Base-by-base conservation (phyloP, 2,329 filamentous ascomycete genomes). In the Ceratocystis albifundus region DNA sequence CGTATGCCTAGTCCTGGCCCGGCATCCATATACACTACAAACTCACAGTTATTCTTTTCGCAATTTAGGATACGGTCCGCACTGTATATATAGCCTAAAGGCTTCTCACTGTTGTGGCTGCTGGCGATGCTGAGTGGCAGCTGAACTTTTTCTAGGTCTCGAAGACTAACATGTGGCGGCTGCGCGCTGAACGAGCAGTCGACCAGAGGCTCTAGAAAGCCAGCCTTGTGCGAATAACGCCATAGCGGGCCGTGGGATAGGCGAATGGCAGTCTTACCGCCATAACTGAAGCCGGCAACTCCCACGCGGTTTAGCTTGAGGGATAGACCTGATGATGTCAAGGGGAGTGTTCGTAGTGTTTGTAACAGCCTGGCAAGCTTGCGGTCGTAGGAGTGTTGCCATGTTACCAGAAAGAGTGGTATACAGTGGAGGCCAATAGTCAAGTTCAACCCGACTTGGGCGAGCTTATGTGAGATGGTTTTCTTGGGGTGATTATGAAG, bases 211-310 rank as follows among this genome's bases (percentile, higher is more conserved):
- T 72, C 70, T 25, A 69, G 71, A 46, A 69, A 68, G 22, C 68
- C 68, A 66, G 22, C 32, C 30, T 53, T 45, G 67, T 69, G 32
- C 28, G 62, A 41, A n/a, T 62, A 32, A 36, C 76, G 73, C 8
- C 76, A 74, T 20, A 65, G 41, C n/a, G 68, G 30, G 45, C 68
- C 68, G 41, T 69, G 68, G 30, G 68, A 62, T 5, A 85, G 76
- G 15, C 77, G 71, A 22, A 82, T 71, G 1, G 77, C 74, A 69
- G 84, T 78, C 69, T 80, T 80, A n/a, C 81, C 84, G 41, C 83
- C 83, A 82, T 82, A 86, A 75, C 82, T 85, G 75, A 84, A 85
- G 0, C 83, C 84, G 0, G 80, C 80, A 0, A 77, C 79, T 32
- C 78, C 82, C 64, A 85, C 74, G 41, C 63, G 63, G 36, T 73